Base-by-base conservation (phyloP, 176 grass and related monocot species). In the Thinopyrum elongatum region DNA sequence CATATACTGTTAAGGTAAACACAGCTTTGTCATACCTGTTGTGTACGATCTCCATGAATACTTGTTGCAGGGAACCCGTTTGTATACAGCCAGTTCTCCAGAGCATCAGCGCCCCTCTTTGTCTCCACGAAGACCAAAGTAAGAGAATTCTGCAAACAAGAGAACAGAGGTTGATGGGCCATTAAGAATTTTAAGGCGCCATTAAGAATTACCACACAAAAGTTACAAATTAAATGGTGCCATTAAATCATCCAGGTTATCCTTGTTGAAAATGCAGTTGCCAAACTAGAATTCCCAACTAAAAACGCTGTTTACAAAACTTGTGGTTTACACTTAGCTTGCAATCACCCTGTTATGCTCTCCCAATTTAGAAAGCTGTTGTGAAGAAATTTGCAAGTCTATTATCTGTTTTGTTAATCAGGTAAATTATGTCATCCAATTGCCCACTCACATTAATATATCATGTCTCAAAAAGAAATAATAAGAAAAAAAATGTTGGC, bases 71-170 rank as follows among this genome's bases (percentile, higher is more conserved):
- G 95, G 60, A 98, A 98, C 7, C 89, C 91, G 2, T 98, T 98
- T 82, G 76, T 95, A 81, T 70, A 98, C 74, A 98, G 78, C 95
- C 95, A 98, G 87, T 93, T 86, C 84, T 98, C 95, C 55, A 98
- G 81, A 75, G 95, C 87, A 92, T 98, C 95, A 85, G 95, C 95
- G 13, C 95, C 93, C 61, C 91, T 92, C 90, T 98, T 98, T 62
- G 95, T 98, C 83, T 98, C 95, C 85, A 98, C 95, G 81, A 98
- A 98, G 25, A 98, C 95, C 44, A 98, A 82, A 76, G 95, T 98
- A 61, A 98, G 89, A 73, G 89, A 17, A 84, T 93, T 89, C 95
- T 98, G 88, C 74, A 87, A 15, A 36, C 53, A 81, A 87, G 35
- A 33, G 53, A 62, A 80, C n/a, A 85, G 11, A 80, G 61, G 77